Evolutionary conservation across 345 rosid species (phyloP).

Genomic region (Balakata baccata): DNA sequence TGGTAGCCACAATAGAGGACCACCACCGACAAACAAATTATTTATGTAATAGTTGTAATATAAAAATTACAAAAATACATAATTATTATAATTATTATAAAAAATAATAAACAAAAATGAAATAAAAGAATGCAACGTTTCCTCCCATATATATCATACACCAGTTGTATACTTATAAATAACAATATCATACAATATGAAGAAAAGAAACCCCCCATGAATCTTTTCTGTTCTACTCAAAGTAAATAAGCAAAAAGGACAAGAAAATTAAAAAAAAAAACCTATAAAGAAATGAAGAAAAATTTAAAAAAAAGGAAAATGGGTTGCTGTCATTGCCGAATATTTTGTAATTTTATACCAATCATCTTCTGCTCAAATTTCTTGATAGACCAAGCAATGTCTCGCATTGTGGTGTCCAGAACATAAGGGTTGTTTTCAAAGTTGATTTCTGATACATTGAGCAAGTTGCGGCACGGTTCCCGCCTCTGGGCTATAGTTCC

Average conservation of each 20-base stretch:
- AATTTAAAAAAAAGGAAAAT: background rate
- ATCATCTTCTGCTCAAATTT: conserved; percentile 69
- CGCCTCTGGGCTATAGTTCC: conserved; percentile 69
- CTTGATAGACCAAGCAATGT: conserved; percentile 47
- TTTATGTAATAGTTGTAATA: background rate
- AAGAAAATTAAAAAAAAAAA: too few relatives aligned
- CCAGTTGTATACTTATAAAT: background rate
- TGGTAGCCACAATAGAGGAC: background rate
- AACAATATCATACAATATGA: conserved; percentile 7
- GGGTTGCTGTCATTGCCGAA: conserved; percentile 56
- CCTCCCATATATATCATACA: conserved; percentile 4
- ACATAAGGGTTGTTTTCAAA: conserved; percentile 63
- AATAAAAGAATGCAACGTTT: conserved; percentile 8
- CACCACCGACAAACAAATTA: conserved; percentile 8
- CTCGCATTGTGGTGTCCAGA: conserved; percentile 64
- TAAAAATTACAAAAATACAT: background rate
- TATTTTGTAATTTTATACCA: conserved; percentile 52
- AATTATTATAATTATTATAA: too few relatives aligned
- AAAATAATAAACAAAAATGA: background rate
- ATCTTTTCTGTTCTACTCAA: conserved; percentile 7
- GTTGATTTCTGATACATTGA: conserved; percentile 40
- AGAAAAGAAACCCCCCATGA: background rate
- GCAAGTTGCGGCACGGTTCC: conserved; percentile 63
- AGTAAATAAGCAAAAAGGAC: too few relatives aligned
- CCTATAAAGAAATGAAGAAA: background rate